Conservation (phyloP, 371 early-diverging fungal species). For the Lichtheimia ramosa region DNA sequence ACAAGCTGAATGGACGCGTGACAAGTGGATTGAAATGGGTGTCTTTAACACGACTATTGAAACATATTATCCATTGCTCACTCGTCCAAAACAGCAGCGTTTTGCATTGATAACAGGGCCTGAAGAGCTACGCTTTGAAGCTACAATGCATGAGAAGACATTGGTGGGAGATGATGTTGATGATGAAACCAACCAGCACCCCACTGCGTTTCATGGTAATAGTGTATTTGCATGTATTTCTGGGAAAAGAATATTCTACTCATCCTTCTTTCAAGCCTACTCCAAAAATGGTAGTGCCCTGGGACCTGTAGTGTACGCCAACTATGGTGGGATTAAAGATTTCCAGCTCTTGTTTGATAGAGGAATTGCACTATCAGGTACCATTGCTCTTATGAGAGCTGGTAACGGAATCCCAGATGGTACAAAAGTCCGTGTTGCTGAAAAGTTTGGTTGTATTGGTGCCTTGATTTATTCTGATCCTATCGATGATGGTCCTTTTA, state of each 20-base stretch:
- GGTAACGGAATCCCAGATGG: slow-evolving; percentile 61
- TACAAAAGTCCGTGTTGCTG: slow-evolving; percentile 63
- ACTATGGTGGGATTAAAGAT: slow-evolving; percentile 64
- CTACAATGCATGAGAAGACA: slow-evolving; percentile 52
- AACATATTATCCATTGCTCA: slow-evolving; percentile 61
- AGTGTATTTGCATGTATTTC: background rate
- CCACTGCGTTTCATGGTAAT: slow-evolving; percentile 22
- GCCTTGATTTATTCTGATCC: slow-evolving; percentile 46
- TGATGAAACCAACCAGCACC: slow-evolving; percentile 53
- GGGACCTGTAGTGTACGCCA: slow-evolving; percentile 65
- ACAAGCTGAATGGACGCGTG: slow-evolving; percentile 60
- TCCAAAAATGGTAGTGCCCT: slow-evolving; percentile 64
- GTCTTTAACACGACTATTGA: slow-evolving; percentile 50
- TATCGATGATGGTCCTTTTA: slow-evolving; percentile 25
- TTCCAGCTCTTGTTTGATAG: slow-evolving; percentile 45
- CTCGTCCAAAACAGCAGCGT: slow-evolving; percentile 53
- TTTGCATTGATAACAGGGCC: slow-evolving; percentile 55
- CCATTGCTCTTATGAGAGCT: slow-evolving; percentile 62
- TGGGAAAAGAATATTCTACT: slow-evolving; percentile 24
- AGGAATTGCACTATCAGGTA: slow-evolving; percentile 49
- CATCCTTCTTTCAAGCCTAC: slow-evolving; percentile 28
- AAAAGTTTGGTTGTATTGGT: slow-evolving; percentile 56
- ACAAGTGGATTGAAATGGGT: slow-evolving; percentile 51
- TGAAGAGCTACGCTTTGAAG: slow-evolving; percentile 46
- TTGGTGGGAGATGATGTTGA: slow-evolving; percentile 63